These are phyloP conservation scores for Aspergillus sp. DNA, from an alignment of 2,329 filamentous ascomycete genomes.

Conservation along the genomic window DNA sequence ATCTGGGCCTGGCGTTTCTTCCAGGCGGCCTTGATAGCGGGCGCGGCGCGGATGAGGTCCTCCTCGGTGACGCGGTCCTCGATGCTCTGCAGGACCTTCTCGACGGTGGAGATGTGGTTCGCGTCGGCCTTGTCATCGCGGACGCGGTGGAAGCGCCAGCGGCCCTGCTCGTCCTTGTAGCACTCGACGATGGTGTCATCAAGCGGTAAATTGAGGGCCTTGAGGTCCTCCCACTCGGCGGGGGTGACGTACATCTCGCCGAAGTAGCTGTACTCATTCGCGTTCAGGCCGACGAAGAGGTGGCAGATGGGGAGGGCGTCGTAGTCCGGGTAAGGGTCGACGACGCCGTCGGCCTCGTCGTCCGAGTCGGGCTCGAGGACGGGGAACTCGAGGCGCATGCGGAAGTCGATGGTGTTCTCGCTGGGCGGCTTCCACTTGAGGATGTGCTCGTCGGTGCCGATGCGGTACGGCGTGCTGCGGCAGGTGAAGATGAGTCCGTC, in stretches of 20 bases:
- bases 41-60: constrained; percentile 69
- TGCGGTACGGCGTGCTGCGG: constrained; percentile 77
- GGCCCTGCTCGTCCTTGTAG: constrained; percentile 68
- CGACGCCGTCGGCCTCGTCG: constrained; percentile 65
- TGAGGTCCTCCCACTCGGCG: constrained; percentile 80
- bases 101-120: constrained; percentile 81
- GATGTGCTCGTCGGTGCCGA: constrained; percentile 89
- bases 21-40: constrained; percentile 74
- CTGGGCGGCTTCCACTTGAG: constrained; percentile 96
- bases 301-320: constrained; percentile 72
- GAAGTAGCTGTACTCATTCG: constrained; percentile 64
- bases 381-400: constrained; percentile 74
- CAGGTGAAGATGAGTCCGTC: constrained; percentile 99
- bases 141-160: constrained; percentile 87
- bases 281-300: constrained; percentile 67
- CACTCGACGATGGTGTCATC: constrained; percentile 89
- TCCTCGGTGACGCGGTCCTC: constrained; percentile 77
- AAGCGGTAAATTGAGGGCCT: constrained; percentile 69
- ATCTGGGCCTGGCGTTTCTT: constrained; percentile 59
- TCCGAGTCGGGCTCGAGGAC: constrained; percentile 63
- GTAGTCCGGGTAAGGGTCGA: constrained; percentile 69
- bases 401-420: constrained; percentile 94
- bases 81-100: constrained; percentile 87
- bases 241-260: constrained; percentile 66
- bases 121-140: constrained; percentile 89